Evolutionary conservation across 176 grass and related monocot species (phyloP).

Genomic region (Musa schizocarpa): DNA sequence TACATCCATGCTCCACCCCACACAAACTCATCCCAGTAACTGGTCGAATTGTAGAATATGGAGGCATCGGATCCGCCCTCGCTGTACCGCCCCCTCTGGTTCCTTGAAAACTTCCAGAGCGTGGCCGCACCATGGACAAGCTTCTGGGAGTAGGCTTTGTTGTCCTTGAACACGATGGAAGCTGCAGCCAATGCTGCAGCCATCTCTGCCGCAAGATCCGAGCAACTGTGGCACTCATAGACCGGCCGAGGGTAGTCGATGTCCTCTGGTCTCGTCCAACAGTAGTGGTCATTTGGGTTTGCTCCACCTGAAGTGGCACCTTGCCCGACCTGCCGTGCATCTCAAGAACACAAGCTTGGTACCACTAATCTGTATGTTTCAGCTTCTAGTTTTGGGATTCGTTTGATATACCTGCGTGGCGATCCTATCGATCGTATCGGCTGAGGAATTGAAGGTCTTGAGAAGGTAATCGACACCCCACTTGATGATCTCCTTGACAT

Average conservation of each 20-base stretch:
- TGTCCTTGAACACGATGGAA: constrained; percentile 17
- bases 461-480: constrained; percentile 6
- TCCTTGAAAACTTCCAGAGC: not conserved
- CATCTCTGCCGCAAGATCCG: constrained; percentile 10
- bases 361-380: not conserved
- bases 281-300: constrained; percentile 11
- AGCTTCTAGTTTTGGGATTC: not conserved
- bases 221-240: constrained; percentile 9
- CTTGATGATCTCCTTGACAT: constrained; percentile 13
- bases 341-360: not conserved
- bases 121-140: not conserved
- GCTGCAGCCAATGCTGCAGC: constrained; percentile 7
- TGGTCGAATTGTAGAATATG: constrained; percentile 3
- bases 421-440: constrained; percentile 4
- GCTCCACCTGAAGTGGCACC: constrained; percentile 1
- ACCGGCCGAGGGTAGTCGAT: constrained; percentile 12
- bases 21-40: constrained; percentile 17
- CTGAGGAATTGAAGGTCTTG: constrained; percentile 1
- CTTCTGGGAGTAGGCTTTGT: constrained; percentile 12
- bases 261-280: constrained; percentile 12
- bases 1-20: constrained; percentile 18
- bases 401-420: not conserved
- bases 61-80: not conserved
- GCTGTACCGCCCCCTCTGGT: constrained; percentile 12
- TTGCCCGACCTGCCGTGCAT: constrained; percentile 2